A percentile compares a stretch with the other conserved stretches of the same genome.
Evolutionary conservation across 2,329 filamentous ascomycete species (phyloP).

Genomic region (Trichophyton simii): DNA sequence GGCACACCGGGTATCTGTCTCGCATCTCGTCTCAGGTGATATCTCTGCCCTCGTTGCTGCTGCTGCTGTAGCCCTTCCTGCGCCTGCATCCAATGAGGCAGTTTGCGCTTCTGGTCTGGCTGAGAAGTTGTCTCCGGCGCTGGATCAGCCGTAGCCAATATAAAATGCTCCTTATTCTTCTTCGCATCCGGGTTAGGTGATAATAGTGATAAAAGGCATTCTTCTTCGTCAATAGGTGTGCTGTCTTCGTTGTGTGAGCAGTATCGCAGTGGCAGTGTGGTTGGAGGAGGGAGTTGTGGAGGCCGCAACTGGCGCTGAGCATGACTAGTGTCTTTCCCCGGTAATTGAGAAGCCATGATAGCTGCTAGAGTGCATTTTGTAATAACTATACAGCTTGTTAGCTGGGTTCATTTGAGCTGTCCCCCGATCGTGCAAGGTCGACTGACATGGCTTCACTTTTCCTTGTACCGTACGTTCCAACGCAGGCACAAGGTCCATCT

Average conservation of each 20-base stretch:
- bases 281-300: slow-evolving; percentile 34
- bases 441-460: slow-evolving; percentile 65
- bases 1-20: slow-evolving; percentile 37
- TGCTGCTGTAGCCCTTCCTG: slow-evolving; percentile 13
- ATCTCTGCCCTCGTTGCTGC: slow-evolving; percentile 17
- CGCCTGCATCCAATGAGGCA: slow-evolving; percentile 13
- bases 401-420: neutral
- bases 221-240: slow-evolving; percentile 32
- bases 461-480: slow-evolving; percentile 77
- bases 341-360: slow-evolving; percentile 21
- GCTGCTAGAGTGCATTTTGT: slow-evolving; percentile 50
- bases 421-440: neutral
- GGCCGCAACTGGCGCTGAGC: slow-evolving; percentile 28
- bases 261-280: slow-evolving; percentile 34
- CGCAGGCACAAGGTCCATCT: slow-evolving; percentile 72
- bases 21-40: slow-evolving; percentile 29
- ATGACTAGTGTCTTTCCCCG: slow-evolving; percentile 13
- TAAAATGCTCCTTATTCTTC: slow-evolving; percentile 39
- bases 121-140: neutral
- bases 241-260: slow-evolving; percentile 35
- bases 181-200: slow-evolving; percentile 26
- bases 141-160: slow-evolving; percentile 32
- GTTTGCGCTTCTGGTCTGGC: slow-evolving; percentile 14
- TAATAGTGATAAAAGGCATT: slow-evolving; percentile 35
- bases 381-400: slow-evolving; percentile 45